Conservation (phyloP, 805 yeast species). For the Peterozyma toletana region DNA sequence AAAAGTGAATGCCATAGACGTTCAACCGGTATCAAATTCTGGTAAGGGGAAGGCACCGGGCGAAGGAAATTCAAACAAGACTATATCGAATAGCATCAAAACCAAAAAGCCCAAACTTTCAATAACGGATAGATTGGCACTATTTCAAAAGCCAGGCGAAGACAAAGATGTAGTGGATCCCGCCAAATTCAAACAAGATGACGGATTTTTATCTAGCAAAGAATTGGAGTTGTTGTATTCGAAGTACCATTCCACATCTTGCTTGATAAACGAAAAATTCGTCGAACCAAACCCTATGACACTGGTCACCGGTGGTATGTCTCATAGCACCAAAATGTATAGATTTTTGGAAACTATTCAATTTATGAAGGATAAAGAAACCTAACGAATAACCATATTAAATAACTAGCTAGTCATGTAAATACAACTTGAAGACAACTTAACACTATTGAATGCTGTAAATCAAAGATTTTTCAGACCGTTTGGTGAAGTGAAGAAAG, state of each 20-base stretch:
- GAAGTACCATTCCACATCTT: slow-evolving; percentile 23
- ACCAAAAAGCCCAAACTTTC: slow-evolving; percentile 1
- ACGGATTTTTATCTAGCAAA: slow-evolving; percentile 32
- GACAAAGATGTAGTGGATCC: slow-evolving; percentile 5
- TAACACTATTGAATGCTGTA: no score
- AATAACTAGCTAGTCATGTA: no score
- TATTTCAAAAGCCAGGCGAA: not conserved
- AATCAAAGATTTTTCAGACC: no score
- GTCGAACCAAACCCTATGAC: slow-evolving; percentile 16
- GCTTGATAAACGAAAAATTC: slow-evolving; percentile 13
- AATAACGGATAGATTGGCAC: slow-evolving; percentile 8
- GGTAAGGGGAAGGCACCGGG: not conserved
- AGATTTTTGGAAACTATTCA: slow-evolving; percentile 13
- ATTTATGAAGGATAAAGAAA: slow-evolving; percentile 1
- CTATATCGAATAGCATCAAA: not conserved
- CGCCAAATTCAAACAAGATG: slow-evolving; percentile 17
- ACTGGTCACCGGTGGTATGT: slow-evolving; percentile 12
- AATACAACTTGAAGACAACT: no score
- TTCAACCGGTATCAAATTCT: no score
- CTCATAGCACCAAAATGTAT: slow-evolving; percentile 16
- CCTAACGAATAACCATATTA: no score
- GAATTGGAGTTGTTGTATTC: slow-evolving; percentile 34
- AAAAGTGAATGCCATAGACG: slow-evolving; percentile 2
- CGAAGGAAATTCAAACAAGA: not conserved
- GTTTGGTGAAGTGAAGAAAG: no score